Conservation (phyloP, 2,329 filamentous ascomycete species). For the Penicillium sp. region DNA sequence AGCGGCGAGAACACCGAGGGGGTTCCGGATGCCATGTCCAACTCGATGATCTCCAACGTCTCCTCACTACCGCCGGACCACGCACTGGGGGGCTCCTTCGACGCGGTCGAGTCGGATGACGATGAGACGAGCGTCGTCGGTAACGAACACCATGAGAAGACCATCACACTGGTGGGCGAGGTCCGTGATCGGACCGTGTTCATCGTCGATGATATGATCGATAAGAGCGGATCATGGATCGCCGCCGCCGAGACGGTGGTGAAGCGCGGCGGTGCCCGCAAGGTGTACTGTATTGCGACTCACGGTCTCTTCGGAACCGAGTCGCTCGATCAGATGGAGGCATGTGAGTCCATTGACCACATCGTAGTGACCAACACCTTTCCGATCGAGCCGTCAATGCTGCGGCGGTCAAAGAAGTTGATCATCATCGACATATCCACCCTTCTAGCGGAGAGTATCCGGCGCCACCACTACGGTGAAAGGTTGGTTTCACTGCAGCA, state of each 20-base stretch:
- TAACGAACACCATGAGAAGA: slow-evolving; percentile 72
- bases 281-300: slow-evolving; percentile 95
- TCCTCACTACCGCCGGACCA: slow-evolving; percentile 67
- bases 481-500: slow-evolving; percentile 44
- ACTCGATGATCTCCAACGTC: slow-evolving; percentile 71
- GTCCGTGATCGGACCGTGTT: slow-evolving; percentile 84
- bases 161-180: slow-evolving; percentile 95
- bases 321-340: slow-evolving; percentile 81
- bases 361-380: slow-evolving; percentile 98
- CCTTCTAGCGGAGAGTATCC: slow-evolving; percentile 84
- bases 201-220: slow-evolving; percentile 98
- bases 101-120: slow-evolving; percentile 85
- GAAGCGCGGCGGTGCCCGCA: slow-evolving; percentile 84
- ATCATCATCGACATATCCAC: slow-evolving; percentile 84
- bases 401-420: slow-evolving; percentile 70
- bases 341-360: slow-evolving; percentile 86
- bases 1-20: slow-evolving; percentile 47
- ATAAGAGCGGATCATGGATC: slow-evolving; percentile 95
- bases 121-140: slow-evolving; percentile 61
- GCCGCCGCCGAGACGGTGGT: slow-evolving; percentile 94
- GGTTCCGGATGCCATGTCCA: slow-evolving; percentile 80
- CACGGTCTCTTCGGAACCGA: slow-evolving; percentile 92
- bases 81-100: slow-evolving; percentile 75
- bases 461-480: slow-evolving; percentile 94
- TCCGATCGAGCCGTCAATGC: slow-evolving; percentile 73